Conservation (phyloP, 2,329 filamentous ascomycete genomes). For the Trichothecium sympodiale region DNA sequence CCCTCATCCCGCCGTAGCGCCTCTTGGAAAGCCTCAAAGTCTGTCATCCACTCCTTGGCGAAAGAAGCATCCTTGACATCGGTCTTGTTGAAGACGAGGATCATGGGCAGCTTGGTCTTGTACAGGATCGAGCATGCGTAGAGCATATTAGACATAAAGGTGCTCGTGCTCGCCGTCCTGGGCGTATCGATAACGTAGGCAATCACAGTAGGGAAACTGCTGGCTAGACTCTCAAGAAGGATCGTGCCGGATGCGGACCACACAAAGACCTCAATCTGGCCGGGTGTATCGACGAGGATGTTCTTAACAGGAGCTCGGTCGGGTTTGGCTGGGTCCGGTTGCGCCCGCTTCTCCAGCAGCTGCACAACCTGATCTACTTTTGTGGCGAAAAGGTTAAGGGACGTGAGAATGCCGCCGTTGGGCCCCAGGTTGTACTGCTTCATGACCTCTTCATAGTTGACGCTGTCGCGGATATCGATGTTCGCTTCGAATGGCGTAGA, state of each 20-base stretch:
- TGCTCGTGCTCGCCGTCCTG: constrained; percentile 81
- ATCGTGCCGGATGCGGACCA: constrained; percentile 96
- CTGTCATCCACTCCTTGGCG: constrained; percentile 98
- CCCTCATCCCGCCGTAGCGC: constrained; percentile 75
- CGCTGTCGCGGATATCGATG: constrained; percentile 96
- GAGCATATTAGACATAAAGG: constrained; percentile 99
- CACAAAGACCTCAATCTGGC: constrained; percentile 97
- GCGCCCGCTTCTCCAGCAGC: constrained; percentile 79
- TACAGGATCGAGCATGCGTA: constrained; percentile 98
- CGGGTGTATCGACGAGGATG: constrained; percentile 89
- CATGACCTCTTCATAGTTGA: constrained; percentile 99
- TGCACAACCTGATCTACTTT: constrained; percentile 93
- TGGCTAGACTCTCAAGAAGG: constrained; percentile 82
- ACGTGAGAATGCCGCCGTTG: constrained; percentile 93
- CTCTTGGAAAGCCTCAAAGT: constrained; percentile 90
- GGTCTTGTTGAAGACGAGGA: constrained; percentile 98
- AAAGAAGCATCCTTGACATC: constrained; percentile 87
- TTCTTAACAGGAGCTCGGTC: constrained; percentile 59
- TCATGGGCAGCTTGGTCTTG: constrained; percentile 98
- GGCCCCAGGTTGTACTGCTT: constrained; percentile 96
- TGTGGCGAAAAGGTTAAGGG: constrained; percentile 90
- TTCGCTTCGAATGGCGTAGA: constrained; percentile 92
- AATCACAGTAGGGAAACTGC: constrained; percentile 90
- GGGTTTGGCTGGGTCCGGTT: constrained; percentile 48
- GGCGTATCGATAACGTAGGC: constrained; percentile 98